phyloP scores from a whole-genome alignment of 805 yeast species.

The Saturnispora gosingensis region DNA sequence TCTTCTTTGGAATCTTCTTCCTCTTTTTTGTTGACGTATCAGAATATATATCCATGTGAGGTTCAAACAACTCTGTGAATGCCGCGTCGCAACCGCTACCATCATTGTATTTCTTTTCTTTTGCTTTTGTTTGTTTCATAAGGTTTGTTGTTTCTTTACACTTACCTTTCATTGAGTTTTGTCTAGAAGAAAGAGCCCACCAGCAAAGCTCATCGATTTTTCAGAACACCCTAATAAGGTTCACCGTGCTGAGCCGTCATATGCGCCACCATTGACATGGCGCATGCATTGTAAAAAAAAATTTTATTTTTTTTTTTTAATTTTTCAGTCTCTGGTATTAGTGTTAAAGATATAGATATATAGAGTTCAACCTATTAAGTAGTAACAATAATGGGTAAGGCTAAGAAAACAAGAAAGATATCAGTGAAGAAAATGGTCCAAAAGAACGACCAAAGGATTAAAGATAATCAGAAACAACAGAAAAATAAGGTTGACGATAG shows the following conservation, averaged over 20 bases:
- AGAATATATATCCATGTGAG: neutral
- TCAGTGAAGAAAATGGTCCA: constrained; percentile 84
- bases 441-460: constrained; percentile 58
- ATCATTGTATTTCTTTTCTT: neutral
- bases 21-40: neutral
- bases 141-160: too few relatives aligned
- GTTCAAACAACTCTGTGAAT: neutral
- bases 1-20: neutral
- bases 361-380: neutral
- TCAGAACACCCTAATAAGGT: neutral
- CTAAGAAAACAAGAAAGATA: constrained; percentile 93
- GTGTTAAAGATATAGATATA: neutral
- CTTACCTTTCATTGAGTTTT: neutral
- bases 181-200: neutral
- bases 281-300: neutral
- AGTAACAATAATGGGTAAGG: constrained; percentile 68
- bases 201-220: neutral
- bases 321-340: neutral
- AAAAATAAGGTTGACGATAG: constrained; percentile 48
- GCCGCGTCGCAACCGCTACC: neutral
- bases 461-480: constrained; percentile 34
- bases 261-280: neutral
- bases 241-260: neutral
- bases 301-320: neutral
- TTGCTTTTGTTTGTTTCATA: neutral